Evolutionary conservation across 495 filamentous ascomycete species (phyloP).

Genomic region (Neurospora terricola): DNA sequence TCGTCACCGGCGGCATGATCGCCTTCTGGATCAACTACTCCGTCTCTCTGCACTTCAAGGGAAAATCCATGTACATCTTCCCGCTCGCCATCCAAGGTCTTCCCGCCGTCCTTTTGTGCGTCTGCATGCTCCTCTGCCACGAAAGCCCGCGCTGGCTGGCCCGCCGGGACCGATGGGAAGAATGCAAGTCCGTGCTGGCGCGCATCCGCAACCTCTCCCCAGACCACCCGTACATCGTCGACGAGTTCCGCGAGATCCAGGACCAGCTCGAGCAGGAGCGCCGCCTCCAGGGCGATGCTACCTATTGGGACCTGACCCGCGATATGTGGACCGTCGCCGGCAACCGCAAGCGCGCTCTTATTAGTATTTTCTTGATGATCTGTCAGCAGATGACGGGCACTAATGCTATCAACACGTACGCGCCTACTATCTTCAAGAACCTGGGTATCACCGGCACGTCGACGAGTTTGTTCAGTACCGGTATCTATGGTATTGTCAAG

Average conservation of each 20-base stretch:
- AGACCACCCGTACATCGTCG: constrained; percentile 53
- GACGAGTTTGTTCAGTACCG: constrained; percentile 37
- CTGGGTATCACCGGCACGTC: constrained; percentile 37
- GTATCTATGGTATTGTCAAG: constrained; percentile 43
- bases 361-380: constrained; percentile 35
- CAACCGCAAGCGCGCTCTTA: constrained; percentile 40
- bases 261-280: constrained; percentile 63
- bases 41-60: constrained; percentile 30
- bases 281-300: constrained; percentile 48
- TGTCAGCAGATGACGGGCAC: constrained; percentile 37
- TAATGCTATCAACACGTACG: constrained; percentile 45
- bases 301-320: constrained; percentile 53
- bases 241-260: constrained; percentile 56
- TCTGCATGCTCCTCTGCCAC: constrained; percentile 45
- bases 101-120: constrained; percentile 49
- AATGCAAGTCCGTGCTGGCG: constrained; percentile 44
- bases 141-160: constrained; percentile 67
- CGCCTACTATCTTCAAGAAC: constrained; percentile 39
- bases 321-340: constrained; percentile 62
- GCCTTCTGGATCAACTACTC: constrained; percentile 51
- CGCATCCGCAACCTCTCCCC: constrained; percentile 45
- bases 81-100: constrained; percentile 58
- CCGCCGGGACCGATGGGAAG: constrained; percentile 59
- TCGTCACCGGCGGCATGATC: constrained; percentile 45
- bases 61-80: constrained; percentile 45